Base-by-base conservation (phyloP, 257 asterid species). In the Eucommia ulmoides region DNA sequence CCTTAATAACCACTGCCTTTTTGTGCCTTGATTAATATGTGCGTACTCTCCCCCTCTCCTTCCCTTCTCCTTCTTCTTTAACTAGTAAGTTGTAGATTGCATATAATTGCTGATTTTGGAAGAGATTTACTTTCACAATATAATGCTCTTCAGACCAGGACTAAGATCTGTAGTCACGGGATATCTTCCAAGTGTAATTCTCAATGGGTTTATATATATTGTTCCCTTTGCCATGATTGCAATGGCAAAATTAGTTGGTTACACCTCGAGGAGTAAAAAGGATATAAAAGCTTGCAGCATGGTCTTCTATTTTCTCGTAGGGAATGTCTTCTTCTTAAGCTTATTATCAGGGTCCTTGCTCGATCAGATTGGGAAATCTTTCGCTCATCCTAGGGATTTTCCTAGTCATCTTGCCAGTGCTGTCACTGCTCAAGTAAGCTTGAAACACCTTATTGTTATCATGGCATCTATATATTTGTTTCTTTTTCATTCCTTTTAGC, bases 291-390 rank as follows among this genome's bases (percentile, higher is more conserved):
- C 94, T 5, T 89, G 98, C 79, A 81, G 68, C 55, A 74, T 85
- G 93, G 86, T 89, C 55, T 89, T 89, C 73, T 89, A 82, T 70
- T 89, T 89, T 66, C 83, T 89, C 5, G 82, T 89, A 20, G 96
- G 88, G 50, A 89, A 89, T 58, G 94, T 78, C 44, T 89, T 85
- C 71, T 85, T 89, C 80, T 63, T 89, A 23, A 85, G 79, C 59
- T 63, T 89, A 73, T 74, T 89, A 60, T 82, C 96, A 0, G 98
- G 98, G 50, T 89, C 98, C 0, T 73, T 89, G 58, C 86, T 89
- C 0, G 98, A 89, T 66, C 93, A 85, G 63, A 64, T 89, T n/a
- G 92, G 91, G 47, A 79, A 80, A 63, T 85, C 84, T 26, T 74
- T 85, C 60, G 68, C 58, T 56, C 94, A 85, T 69, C 98, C 93